Evolutionary conservation across 257 asterid genomes (phyloP), one percentile per base, ranked within the genome.

Genomic region (Hygrophila difformis): DNA sequence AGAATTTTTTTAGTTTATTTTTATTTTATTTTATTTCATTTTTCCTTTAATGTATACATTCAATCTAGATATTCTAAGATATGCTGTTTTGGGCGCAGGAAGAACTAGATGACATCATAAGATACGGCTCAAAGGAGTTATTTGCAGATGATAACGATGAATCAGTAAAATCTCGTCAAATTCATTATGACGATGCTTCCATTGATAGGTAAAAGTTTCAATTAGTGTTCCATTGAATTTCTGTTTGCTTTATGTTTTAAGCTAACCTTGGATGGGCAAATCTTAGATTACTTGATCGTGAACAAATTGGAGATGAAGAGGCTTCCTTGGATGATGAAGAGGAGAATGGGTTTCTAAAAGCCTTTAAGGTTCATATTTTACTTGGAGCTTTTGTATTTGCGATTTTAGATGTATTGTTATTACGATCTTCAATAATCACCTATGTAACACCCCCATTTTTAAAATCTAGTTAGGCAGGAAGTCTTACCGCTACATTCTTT

Each of bases 61-160:
- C 31, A 36, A 40, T 14, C 36, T 57, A 55, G 48, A 33, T 47
- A 51, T 41, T 28, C 44, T 59, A 21, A 62, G 47, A 62, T 59
- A 31, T 51, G 61, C 55, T 43, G 54, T 51, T 64, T 54, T 20
- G 58, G 42, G 46, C 66, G 69, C 79, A 91, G 98, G 98, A 91
- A 66, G 95, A 91, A 66, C 60, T 91, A 39, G 96, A 91, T 72
- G 98, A 82, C 66, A 91, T 91, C 61, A 86, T 91, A 62, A 77
- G 89, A 57, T 91, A 86, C 55, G 98, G 98, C 20, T 78, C 98
- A 38, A 81, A 80, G 73, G 98, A 91, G 79, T 66, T 91, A 56
- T 91, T 91, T 74, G 92, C 85, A 47, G 98, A 86, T 74, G 98
- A 82, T 41, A 86, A 66, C 53, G 98, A 91, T 18, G 98, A 91